These are phyloP conservation scores for Starmera caribaea DNA, from an alignment of 805 yeast species.

Conservation along the genomic window DNA sequence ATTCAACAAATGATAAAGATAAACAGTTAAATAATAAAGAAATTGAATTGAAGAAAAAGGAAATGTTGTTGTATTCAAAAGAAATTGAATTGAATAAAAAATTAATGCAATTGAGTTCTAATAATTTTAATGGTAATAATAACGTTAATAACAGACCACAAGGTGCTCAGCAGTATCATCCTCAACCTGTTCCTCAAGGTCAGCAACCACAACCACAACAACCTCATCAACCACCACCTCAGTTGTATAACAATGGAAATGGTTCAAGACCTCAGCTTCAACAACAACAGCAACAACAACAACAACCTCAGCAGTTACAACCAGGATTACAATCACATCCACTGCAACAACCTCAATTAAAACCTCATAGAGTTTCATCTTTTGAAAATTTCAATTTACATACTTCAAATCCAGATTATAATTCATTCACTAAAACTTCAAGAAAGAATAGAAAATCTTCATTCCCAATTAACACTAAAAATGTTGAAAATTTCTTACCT, in stretches of 20 bases:
- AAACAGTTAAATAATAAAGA: conserved; percentile 13
- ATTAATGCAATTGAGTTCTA: conserved; percentile 3
- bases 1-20: neutral
- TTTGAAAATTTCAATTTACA: too few relatives aligned
- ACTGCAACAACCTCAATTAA: conserved; percentile 3
- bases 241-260: conserved; percentile 14
- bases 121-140: neutral
- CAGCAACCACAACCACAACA: conserved; percentile 5
- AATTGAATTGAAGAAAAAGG: conserved; percentile 17
- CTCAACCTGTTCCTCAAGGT: conserved; percentile 1
- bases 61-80: conserved; percentile 13
- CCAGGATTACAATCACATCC: conserved; percentile 4
- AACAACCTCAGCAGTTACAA: conserved; percentile 5
- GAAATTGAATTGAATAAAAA: conserved; percentile 18
- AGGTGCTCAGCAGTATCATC: neutral
- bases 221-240: conserved; percentile 6
- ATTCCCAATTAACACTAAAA: conserved; percentile 17
- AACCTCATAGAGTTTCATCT: too few relatives aligned
- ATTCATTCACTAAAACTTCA: conserved; percentile 25
- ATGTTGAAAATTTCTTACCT: conserved; percentile 2
- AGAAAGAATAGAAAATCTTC: conserved; percentile 36
- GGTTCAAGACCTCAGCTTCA: conserved; percentile 16
- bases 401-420: too few relatives aligned
- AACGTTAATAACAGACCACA: neutral
- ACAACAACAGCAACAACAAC: conserved; percentile 5